These are phyloP conservation scores for Xenoacremonium recifei DNA, from an alignment of 2,329 filamentous ascomycete species.

Conservation along the genomic window DNA sequence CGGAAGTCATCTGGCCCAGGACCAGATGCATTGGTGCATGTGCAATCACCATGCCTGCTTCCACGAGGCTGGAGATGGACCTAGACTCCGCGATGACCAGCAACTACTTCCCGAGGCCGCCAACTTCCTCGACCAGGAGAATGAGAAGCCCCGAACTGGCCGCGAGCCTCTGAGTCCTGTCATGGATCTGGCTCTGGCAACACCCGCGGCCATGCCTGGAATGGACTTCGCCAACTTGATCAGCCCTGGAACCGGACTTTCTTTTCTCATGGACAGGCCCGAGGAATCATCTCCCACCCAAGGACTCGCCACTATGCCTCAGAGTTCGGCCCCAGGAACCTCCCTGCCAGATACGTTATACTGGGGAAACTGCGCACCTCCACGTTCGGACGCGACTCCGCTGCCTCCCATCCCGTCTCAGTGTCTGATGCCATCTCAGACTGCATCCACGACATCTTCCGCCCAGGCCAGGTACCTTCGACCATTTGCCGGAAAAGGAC, in stretches of 20 bases:
- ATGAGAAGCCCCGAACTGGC: constrained; percentile 47
- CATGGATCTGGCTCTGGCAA: constrained; percentile 45
- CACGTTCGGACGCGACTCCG: constrained; percentile 33
- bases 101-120: constrained; percentile 23
- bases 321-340: constrained; percentile 34
- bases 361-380: constrained; percentile 46
- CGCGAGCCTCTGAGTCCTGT: constrained; percentile 54
- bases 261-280: constrained; percentile 33
- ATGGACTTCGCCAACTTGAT: constrained; percentile 42
- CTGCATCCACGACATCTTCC: constrained; percentile 51
- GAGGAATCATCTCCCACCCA: constrained; percentile 23
- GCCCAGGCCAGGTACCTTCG: constrained; percentile 49
- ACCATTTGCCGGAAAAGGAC: constrained; percentile 55
- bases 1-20: constrained; percentile 31
- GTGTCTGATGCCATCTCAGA: constrained; percentile 50
- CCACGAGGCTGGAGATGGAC: constrained; percentile 50
- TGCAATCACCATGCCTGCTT: constrained; percentile 63
- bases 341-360: constrained; percentile 56
- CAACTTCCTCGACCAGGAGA: constrained; percentile 46
- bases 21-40: constrained; percentile 57
- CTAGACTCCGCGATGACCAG: constrained; percentile 20
- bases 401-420: constrained; percentile 50
- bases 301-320: constrained; percentile 25
- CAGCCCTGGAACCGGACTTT: constrained; percentile 24
- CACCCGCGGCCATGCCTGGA: constrained; percentile 33